Evolutionary conservation across 768 basidiomycete genomes (phyloP).

Genomic region (Termitomyces sp.): DNA sequence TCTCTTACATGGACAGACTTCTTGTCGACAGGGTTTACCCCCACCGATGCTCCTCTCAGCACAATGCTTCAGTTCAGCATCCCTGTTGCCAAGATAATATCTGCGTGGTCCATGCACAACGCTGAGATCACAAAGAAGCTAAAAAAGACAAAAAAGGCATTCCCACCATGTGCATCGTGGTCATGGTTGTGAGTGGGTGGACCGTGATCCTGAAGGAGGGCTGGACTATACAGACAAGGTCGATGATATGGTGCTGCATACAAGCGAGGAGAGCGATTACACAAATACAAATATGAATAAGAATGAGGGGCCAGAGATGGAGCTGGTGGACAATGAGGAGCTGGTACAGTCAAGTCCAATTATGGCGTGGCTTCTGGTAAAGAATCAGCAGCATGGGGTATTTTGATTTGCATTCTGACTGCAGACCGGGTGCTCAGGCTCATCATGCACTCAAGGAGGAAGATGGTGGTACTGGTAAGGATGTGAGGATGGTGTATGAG

Average conservation of each 20-base stretch:
- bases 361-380: conserved; percentile 25
- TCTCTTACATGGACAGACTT: conserved; percentile 93
- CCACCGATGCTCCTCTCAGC: conserved; percentile 70
- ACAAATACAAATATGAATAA: no score
- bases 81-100: conserved; percentile 44
- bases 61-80: conserved; percentile 80
- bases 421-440: no score
- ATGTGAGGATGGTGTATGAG: no score
- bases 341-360: conserved; percentile 2
- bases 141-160: conserved; percentile 76
- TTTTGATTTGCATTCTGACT: no score
- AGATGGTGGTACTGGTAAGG: no score
- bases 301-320: no score
- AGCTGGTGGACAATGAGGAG: conserved; percentile 18
- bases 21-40: conserved; percentile 76
- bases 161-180: conserved; percentile 85
- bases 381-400: no score
- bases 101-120: conserved; percentile 70
- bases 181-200: conserved; percentile 72
- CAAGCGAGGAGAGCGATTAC: no score
- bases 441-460: no score
- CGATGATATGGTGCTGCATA: conserved; percentile 12
- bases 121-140: conserved; percentile 74
- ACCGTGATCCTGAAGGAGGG: no score
- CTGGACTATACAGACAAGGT: conserved; percentile 10